Conservation (phyloP, 2,329 filamentous ascomycete species). For the Grosmannia penicillata region DNA sequence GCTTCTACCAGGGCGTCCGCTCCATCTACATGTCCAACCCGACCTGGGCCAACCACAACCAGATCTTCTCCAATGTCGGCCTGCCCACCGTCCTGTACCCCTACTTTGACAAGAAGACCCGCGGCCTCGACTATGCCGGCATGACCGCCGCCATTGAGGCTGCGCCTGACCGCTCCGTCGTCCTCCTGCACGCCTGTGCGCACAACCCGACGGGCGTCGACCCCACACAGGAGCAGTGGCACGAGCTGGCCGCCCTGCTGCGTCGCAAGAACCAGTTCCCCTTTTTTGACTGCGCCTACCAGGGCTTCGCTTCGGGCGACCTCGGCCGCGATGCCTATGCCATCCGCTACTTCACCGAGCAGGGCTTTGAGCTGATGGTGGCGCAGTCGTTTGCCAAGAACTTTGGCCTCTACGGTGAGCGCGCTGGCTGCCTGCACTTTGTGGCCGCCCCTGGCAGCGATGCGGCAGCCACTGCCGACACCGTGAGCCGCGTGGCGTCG, state of each 20-base stretch:
- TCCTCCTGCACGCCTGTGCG: constrained; percentile 87
- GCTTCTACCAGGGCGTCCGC: constrained; percentile 67
- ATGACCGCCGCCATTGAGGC: constrained; percentile 58
- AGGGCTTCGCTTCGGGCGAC: constrained; percentile 91
- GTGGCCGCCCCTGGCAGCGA: constrained; percentile 60
- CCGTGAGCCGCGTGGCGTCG: constrained; percentile 54
- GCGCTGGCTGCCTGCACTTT: constrained; percentile 91
- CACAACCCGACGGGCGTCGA: constrained; percentile 98
- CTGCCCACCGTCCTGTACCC: constrained; percentile 72
- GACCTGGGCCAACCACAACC: constrained; percentile 97
- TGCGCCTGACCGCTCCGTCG: constrained; percentile 67
- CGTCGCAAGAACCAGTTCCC: constrained; percentile 74
- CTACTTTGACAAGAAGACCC: constrained; percentile 82
- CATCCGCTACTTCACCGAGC: constrained; percentile 85
- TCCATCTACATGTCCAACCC: constrained; percentile 85
- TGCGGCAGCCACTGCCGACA: constrained; percentile 40
- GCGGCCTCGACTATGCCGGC: constrained; percentile 82
- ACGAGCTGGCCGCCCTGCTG: constrained; percentile 67
- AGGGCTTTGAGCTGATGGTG: constrained; percentile 78
- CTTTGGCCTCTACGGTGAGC: constrained; percentile 93
- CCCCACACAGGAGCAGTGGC: constrained; percentile 88
- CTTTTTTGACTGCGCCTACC: constrained; percentile 97
- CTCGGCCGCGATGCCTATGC: constrained; percentile 74
- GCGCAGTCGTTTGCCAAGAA: constrained; percentile 97
- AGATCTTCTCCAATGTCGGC: constrained; percentile 89